Percentiles rank a stretch among this genome's conserved stretches.
phyloP scores from a whole-genome alignment of 768 basidiomycete species.

The Tephrocybe rancida region DNA sequence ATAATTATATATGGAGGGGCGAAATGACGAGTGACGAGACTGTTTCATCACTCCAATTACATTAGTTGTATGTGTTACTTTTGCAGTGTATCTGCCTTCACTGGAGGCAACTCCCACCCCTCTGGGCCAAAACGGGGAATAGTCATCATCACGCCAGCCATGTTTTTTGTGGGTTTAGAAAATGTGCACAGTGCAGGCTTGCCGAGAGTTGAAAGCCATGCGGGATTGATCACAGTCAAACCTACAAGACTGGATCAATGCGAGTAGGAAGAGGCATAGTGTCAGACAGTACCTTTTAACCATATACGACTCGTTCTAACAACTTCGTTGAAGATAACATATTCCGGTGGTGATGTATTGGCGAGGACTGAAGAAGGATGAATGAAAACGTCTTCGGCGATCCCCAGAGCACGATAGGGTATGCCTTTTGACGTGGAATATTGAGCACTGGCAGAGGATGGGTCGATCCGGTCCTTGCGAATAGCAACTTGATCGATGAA shows the following conservation, averaged over 20 bases:
- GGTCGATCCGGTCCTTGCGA: slow-evolving; percentile 79
- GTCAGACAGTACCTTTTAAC: slow-evolving; percentile 66
- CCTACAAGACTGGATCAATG: slow-evolving; percentile 40
- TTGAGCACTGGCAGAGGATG: slow-evolving; percentile 60
- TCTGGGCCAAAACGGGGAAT: slow-evolving; percentile 86
- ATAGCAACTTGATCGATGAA: slow-evolving; percentile 97
- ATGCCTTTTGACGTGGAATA: slow-evolving; percentile 79
- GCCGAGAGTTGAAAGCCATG: slow-evolving; percentile 85
- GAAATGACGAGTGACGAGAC: too few relatives aligned
- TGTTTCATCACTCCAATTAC: background rate
- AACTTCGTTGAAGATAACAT: slow-evolving; percentile 81
- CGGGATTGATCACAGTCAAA: slow-evolving; percentile 82
- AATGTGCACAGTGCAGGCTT: slow-evolving; percentile 83
- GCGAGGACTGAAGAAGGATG: slow-evolving; percentile 88
- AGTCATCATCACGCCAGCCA: slow-evolving; percentile 66
- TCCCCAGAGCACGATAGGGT: slow-evolving; percentile 78
- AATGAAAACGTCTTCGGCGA: slow-evolving; percentile 87
- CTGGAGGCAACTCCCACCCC: slow-evolving; percentile 85
- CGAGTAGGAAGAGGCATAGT: background rate
- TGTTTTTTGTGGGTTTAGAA: slow-evolving; percentile 81
- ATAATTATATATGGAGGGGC: too few relatives aligned
- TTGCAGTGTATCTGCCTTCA: slow-evolving; percentile 40
- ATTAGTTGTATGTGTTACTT: slow-evolving; percentile 11
- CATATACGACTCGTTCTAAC: slow-evolving; percentile 74
- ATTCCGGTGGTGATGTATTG: slow-evolving; percentile 76